phyloP scores from a whole-genome alignment of 2,329 filamentous ascomycete genomes.

The Coniochaeta pulveracea region DNA sequence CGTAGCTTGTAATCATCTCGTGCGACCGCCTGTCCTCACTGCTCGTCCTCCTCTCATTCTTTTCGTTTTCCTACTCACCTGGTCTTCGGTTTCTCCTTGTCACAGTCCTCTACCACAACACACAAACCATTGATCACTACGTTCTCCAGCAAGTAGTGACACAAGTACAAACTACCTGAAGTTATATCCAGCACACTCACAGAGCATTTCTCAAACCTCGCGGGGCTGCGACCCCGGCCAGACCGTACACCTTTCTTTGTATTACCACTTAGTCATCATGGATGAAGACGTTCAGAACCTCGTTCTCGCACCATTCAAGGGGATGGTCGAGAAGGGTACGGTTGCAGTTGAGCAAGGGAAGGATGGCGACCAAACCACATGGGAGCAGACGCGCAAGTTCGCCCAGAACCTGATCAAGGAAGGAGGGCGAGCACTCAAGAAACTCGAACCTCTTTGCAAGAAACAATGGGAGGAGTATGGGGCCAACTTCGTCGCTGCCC shows the following conservation, averaged over 20 bases:
- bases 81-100: too few species aligned
- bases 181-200: too few species aligned
- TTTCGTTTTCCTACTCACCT: too few species aligned
- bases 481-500: constrained; percentile 33
- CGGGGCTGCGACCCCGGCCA: background rate
- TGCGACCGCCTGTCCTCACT: too few species aligned
- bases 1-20: too few species aligned
- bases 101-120: too few species aligned
- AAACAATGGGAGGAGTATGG: constrained; percentile 37
- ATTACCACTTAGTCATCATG: background rate
- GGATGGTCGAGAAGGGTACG: constrained; percentile 40
- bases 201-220: too few species aligned
- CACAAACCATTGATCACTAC: too few species aligned
- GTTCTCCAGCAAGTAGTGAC: too few species aligned
- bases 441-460: constrained; percentile 38
- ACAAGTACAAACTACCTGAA: too few species aligned
- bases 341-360: constrained; percentile 33
- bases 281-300: constrained; percentile 22
- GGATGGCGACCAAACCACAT: constrained; percentile 16
- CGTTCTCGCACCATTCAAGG: constrained; percentile 37
- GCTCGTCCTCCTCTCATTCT: too few species aligned
- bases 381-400: constrained; percentile 36
- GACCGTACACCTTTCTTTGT: background rate
- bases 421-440: constrained; percentile 27
- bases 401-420: constrained; percentile 25